Evolutionary conservation across 352 stramenopile genomes (phyloP).

Genomic region (Globisporangium ultimum): DNA sequence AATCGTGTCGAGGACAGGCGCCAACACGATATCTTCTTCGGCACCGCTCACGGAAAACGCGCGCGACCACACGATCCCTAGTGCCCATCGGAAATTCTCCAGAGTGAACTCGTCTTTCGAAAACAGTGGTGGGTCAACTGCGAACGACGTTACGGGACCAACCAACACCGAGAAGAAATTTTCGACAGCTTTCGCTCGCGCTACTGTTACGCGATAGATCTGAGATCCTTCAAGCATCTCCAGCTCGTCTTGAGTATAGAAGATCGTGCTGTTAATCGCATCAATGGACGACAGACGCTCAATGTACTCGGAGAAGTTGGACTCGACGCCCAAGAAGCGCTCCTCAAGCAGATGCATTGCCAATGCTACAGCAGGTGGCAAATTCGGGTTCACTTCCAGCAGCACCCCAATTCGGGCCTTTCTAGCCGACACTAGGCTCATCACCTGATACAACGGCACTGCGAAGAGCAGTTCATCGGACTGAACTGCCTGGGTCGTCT

Average conservation of each 20-base stretch:
- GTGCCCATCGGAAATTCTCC: constrained; percentile 39
- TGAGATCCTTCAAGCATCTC: constrained; percentile 36
- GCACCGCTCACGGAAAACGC: constrained; percentile 22
- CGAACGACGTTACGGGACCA: constrained; percentile 30
- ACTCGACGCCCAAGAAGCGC: constrained; percentile 24
- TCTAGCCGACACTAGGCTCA: constrained; percentile 32
- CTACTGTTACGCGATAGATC: constrained; percentile 26
- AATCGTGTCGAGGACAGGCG: constrained; percentile 37
- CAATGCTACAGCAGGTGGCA: constrained; percentile 36
- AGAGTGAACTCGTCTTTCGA: constrained; percentile 37
- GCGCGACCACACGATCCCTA: constrained; percentile 41
- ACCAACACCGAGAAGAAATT: constrained; percentile 37
- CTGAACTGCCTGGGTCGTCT: constrained; percentile 3
- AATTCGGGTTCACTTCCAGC: constrained; percentile 39
- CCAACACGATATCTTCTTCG: constrained; percentile 33
- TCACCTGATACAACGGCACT: constrained; percentile 28
- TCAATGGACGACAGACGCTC: constrained; percentile 18
- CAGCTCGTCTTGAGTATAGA: constrained; percentile 33
- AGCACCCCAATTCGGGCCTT: constrained; percentile 30
- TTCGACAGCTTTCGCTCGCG: constrained; percentile 26
- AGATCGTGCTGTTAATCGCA: constrained; percentile 37
- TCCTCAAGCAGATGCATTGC: constrained; percentile 48
- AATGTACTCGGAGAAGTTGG: constrained; percentile 39
- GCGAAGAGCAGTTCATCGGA: constrained; percentile 24
- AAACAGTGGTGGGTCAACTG: constrained; percentile 45